These are phyloP conservation scores for Phialophora expanda DNA, from an alignment of 2,329 filamentous ascomycete genomes.

Conservation along the genomic window DNA sequence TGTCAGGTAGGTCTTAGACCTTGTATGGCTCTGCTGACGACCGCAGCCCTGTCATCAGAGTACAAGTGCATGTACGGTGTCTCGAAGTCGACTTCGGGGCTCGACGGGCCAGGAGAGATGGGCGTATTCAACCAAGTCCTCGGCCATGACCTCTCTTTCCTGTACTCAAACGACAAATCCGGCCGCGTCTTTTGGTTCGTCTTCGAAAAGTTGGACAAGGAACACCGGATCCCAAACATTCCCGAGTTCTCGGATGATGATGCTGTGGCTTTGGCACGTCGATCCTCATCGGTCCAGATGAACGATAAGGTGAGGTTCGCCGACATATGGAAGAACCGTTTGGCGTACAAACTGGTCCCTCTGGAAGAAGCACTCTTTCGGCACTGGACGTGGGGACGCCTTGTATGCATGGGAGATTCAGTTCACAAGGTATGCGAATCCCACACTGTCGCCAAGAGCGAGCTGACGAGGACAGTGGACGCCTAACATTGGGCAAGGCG, in stretches of 20 bases:
- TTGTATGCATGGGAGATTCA: conserved; percentile 42
- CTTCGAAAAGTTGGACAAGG: conserved; percentile 39
- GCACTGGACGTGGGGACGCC: conserved; percentile 40
- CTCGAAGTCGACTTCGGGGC: conserved; percentile 27
- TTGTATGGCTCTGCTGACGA: not conserved
- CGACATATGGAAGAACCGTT: conserved; percentile 40
- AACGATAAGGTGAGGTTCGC: conserved; percentile 34
- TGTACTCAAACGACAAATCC: conserved; percentile 38
- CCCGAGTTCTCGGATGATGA: conserved; percentile 40
- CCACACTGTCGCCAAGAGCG: not conserved
- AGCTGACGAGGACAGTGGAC: conserved; percentile 35
- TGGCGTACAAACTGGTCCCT: conserved; percentile 35
- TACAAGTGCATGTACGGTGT: conserved; percentile 45
- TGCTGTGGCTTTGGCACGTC: conserved; percentile 26
- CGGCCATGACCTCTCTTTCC: conserved; percentile 31
- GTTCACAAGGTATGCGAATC: conserved; percentile 40
- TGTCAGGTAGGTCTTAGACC: not conserved
- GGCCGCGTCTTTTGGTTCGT: conserved; percentile 42
- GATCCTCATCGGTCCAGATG: conserved; percentile 31
- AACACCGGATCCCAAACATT: conserved; percentile 36
- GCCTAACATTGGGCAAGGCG: conserved; percentile 48
- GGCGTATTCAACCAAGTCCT: conserved; percentile 37
- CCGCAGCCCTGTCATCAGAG: conserved; percentile 38
- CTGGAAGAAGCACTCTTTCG: conserved; percentile 41
- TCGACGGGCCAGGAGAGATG: conserved; percentile 28